Percentiles rank a stretch among this genome's conserved stretches.
Conservation (phyloP, 345 rosid genomes). For the Heritiera fomes region DNA sequence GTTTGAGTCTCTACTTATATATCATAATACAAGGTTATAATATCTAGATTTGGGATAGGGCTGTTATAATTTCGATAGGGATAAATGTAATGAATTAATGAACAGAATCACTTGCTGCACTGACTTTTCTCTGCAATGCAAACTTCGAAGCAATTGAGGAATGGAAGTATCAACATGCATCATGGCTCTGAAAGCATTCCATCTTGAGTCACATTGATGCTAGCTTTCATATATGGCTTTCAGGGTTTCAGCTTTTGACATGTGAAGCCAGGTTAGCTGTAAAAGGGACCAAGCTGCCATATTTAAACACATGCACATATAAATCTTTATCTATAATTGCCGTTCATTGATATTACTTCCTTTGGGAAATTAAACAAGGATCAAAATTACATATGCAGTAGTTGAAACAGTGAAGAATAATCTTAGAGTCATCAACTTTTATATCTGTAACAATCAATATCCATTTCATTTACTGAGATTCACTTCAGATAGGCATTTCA, state of each 20-base stretch:
- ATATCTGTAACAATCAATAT: not conserved
- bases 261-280: not conserved
- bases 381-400: too few relatives aligned
- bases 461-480: not conserved
- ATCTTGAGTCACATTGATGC: constrained; percentile 1
- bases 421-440: not conserved
- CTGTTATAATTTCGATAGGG: not conserved
- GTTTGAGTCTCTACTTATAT: too few relatives aligned
- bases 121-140: not conserved
- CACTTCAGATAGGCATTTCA: not conserved
- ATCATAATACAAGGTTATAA: too few relatives aligned
- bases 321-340: not conserved
- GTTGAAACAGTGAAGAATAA: not conserved
- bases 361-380: too few relatives aligned
- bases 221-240: constrained; percentile 11
- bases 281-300: not conserved
- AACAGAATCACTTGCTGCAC: not conserved
- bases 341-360: not conserved
- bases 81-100: not conserved
- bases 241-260: constrained; percentile 2
- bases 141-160: not conserved
- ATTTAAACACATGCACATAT: not conserved
- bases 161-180: not conserved
- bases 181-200: not conserved
- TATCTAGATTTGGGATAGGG: too few relatives aligned